Evolutionary conservation across 331 rosid genomes (phyloP).

Genomic region (Pyrus hybrid): DNA sequence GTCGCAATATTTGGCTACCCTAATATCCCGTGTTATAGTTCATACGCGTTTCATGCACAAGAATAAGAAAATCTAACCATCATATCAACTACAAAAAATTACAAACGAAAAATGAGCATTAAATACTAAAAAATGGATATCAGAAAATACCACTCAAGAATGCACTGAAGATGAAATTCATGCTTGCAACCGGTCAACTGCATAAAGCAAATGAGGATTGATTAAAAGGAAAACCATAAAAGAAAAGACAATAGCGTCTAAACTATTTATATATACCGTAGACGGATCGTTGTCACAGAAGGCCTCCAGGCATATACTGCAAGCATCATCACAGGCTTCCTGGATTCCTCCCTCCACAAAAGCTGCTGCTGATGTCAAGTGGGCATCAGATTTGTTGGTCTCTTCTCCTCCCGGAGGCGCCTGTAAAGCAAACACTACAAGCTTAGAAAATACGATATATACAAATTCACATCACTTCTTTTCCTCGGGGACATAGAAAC

Average conservation of each 20-base stretch:
- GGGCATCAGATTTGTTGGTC: conserved; percentile 48
- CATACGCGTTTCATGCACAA: neutral
- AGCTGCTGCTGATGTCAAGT: conserved; percentile 94
- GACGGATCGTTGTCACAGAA: conserved; percentile 91
- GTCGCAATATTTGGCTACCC: neutral
- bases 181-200: conserved; percentile 93
- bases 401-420: conserved; percentile 53
- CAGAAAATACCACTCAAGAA: conserved; percentile 75
- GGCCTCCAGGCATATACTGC: conserved; percentile 91
- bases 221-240: conserved; percentile 6
- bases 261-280: conserved; percentile 38
- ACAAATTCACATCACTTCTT: neutral
- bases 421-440: conserved; percentile 20
- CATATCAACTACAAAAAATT: neutral
- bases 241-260: neutral
- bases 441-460: neutral
- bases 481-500: neutral
- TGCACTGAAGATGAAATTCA: conserved; percentile 96
- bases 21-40: neutral
- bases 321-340: conserved; percentile 93
- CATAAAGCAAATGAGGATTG: conserved; percentile 9
- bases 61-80: neutral
- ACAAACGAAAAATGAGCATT: neutral
- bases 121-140: neutral
- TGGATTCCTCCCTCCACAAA: conserved; percentile 98